Evolutionary conservation across 129 eudicot species (phyloP).

Genomic region (Ambrosia trifida): DNA sequence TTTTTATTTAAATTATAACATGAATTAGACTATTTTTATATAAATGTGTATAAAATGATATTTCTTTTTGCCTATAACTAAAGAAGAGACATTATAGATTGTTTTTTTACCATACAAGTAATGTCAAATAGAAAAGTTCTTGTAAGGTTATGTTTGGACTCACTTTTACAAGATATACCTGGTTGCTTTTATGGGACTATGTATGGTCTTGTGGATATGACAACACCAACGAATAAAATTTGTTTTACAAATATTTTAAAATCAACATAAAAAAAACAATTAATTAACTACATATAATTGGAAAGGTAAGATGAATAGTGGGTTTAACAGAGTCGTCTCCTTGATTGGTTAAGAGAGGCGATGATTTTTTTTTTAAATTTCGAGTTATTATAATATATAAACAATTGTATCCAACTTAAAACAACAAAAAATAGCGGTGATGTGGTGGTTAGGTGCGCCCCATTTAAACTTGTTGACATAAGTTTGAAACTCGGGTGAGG

Average conservation of each 20-base stretch:
- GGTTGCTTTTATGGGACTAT: slow-evolving; percentile 25
- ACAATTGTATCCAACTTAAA: no score
- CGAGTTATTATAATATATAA: no score
- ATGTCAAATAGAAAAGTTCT: slow-evolving; percentile 1
- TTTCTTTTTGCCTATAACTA: background rate
- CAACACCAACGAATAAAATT: slow-evolving; percentile 15
- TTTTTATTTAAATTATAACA: background rate
- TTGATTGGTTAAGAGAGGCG: no score
- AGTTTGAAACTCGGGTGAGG: no score
- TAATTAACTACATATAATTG: no score
- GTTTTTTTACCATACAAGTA: slow-evolving; percentile 1
- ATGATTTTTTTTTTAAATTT: no score
- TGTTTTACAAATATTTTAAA: background rate
- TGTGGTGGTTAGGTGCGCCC: no score
- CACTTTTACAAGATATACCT: slow-evolving; percentile 19
- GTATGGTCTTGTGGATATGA: slow-evolving; percentile 32
- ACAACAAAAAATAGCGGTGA: no score
- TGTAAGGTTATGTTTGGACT: slow-evolving; percentile 31
- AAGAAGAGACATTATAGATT: background rate
- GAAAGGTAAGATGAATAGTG: no score
- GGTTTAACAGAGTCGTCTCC: no score
- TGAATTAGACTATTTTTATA: background rate
- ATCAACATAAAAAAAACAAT: background rate
- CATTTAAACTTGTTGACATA: no score
- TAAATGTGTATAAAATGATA: background rate